These are phyloP conservation scores for Fusarium sp. DNA, from an alignment of 2,329 filamentous ascomycete genomes.

Conservation along the genomic window DNA sequence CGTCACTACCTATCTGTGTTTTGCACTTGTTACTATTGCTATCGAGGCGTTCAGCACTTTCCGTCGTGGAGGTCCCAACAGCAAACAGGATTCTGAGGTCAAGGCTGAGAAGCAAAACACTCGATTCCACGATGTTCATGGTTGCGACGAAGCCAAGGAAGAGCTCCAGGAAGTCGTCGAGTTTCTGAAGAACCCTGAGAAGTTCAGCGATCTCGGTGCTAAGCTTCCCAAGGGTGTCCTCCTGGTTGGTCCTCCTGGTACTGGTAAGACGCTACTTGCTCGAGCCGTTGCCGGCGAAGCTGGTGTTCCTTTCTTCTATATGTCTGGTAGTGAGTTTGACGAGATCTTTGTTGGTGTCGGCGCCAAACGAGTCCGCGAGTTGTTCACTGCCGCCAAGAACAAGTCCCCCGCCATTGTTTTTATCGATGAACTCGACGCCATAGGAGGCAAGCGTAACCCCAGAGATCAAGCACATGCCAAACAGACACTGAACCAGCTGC, in stretches of 20 bases:
- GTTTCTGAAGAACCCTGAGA: conserved; percentile 92
- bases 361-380: conserved; percentile 93
- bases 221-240: conserved; percentile 98
- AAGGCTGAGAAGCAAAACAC: conserved; percentile 93
- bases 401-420: conserved; percentile 96
- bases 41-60: conserved; percentile 84
- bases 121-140: conserved; percentile 93
- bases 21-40: conserved; percentile 83
- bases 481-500: conserved; percentile 95
- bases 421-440: conserved; percentile 93
- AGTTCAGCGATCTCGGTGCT: conserved; percentile 92
- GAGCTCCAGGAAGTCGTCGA: conserved; percentile 97
- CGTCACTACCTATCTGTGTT: conserved; percentile 80
- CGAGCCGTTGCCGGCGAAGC: conserved; percentile 96
- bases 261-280: conserved; percentile 95
- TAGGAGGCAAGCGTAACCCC: conserved; percentile 93
- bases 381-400: conserved; percentile 83
- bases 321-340: conserved; percentile 99
- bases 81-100: conserved; percentile 81
- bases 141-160: conserved; percentile 98
- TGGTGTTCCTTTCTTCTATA: conserved; percentile 99
- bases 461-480: conserved; percentile 95
- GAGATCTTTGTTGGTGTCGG: conserved; percentile 98
- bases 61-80: conserved; percentile 76
- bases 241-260: conserved; percentile 94